Evolutionary conservation across 2,329 filamentous ascomycete genomes (phyloP), one percentile per base, ranked within the genome.

Genomic region (Lachnellula arida): DNA sequence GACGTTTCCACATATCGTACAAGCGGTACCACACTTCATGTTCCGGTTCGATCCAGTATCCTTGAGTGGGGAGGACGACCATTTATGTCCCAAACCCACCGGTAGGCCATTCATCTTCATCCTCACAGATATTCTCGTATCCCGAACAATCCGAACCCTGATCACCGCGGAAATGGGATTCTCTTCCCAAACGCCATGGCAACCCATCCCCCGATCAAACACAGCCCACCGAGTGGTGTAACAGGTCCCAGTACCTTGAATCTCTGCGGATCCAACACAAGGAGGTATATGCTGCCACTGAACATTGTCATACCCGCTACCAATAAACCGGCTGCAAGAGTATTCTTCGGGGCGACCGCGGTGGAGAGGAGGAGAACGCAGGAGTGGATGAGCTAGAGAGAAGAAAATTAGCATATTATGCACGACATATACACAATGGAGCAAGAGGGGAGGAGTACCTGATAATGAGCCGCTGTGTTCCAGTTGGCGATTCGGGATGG

Each of bases 271-370:
- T 86, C 79, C n/a, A 88, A 73, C 0, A 81, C 76, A 9, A 88
- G 75, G 9, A 82, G 74, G 68, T 88, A 88, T 60, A 88, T 78
- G 65, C 78, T 82, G 2, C 85, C 85, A 57, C 78, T 82, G 71
- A 88, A 88, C 76, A 86, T 78, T 4, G 81, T 81, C 75, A 87
- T 87, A 51, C 85, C 85, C 0, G 81, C 81, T 0, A 80, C 79
- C 67, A 87, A 81, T n/a, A 86, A 73, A 2, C 72, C 71, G 51
- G 79, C 79, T 17, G 84, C 82, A 22, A 84, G 64, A 34, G 78
- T 80, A 64, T 82, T 80, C 60, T 78, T 74, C 11, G 82, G 81
- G 1, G 77, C 76, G 7, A 74, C 73, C 51, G 75, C 73, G 15
- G 78, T 71, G 4, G 81, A 76, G 19, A 86, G 72, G 25, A 87